Conservation (phyloP, 768 basidiomycete genomes). For the Rhodotorula taiwanensis region DNA sequence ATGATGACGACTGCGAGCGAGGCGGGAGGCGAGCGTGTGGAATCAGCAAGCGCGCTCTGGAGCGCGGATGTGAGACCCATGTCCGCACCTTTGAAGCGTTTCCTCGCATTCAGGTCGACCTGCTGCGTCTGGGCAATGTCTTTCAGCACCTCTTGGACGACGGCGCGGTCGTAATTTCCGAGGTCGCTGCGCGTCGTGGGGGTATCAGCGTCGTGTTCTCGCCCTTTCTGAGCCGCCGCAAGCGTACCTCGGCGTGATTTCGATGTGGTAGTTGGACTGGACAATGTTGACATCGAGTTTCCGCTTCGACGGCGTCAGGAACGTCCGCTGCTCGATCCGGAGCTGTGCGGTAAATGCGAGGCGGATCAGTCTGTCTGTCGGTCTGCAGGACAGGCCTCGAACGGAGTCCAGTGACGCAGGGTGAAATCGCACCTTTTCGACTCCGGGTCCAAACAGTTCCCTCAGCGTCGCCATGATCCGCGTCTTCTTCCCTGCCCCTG, state of each 20-base stretch:
- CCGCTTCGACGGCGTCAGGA: slow-evolving; percentile 84
- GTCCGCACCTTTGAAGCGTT: slow-evolving; percentile 80
- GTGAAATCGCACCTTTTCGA: slow-evolving; percentile 73
- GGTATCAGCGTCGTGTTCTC: not conserved
- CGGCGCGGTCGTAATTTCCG: slow-evolving; percentile 86
- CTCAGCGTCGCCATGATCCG: slow-evolving; percentile 80
- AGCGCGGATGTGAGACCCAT: slow-evolving; percentile 1
- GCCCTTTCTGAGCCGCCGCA: not conserved
- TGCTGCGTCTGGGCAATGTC: slow-evolving; percentile 99
- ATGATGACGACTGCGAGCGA: slow-evolving; percentile 81
- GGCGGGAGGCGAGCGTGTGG: not conserved
- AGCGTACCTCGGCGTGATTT: slow-evolving; percentile 89
- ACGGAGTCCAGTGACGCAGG: not conserved
- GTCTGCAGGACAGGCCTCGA: no score
- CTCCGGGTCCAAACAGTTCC: slow-evolving; percentile 82
- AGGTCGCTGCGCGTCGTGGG: slow-evolving; percentile 61
- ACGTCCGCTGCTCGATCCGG: slow-evolving; percentile 95
- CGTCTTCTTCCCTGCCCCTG: slow-evolving; percentile 97
- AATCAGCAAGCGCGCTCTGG: not conserved
- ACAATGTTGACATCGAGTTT: slow-evolving; percentile 96
- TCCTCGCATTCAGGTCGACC: slow-evolving; percentile 88
- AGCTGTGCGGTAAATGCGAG: slow-evolving; percentile 65
- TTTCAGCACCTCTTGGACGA: slow-evolving; percentile 93
- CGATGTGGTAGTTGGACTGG: slow-evolving; percentile 95
- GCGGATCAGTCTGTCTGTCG: no score